Conservation (phyloP, 2,329 filamentous ascomycete species). For the Leptographium lundbergii region DNA sequence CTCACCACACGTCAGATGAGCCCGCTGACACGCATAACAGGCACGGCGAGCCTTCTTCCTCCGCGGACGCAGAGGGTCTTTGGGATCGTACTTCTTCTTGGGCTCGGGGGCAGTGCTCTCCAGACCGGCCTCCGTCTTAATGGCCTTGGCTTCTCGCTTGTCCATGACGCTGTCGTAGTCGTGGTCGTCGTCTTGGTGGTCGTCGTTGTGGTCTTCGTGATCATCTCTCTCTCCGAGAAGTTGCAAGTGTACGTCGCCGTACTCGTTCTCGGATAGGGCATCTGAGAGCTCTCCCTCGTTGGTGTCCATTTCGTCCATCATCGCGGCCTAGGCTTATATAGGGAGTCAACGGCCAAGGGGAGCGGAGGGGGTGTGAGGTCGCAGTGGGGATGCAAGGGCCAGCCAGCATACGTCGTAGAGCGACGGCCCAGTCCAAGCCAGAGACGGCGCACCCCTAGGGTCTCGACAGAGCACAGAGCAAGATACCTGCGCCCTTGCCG, state of each 20-base stretch:
- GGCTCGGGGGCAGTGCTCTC: slow-evolving; percentile 24
- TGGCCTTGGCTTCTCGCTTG: slow-evolving; percentile 33
- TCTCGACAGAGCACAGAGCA: not conserved
- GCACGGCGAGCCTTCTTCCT: slow-evolving; percentile 93
- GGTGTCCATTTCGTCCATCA: slow-evolving; percentile 42
- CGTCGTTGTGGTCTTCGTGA: slow-evolving; percentile 40
- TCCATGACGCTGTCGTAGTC: slow-evolving; percentile 35
- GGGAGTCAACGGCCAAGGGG: slow-evolving; percentile 1
- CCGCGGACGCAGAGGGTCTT: slow-evolving; percentile 79
- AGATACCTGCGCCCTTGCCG: no score
- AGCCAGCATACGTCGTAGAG: not conserved
- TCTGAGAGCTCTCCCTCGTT: slow-evolving; percentile 44
- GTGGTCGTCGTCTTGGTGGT: slow-evolving; percentile 42
- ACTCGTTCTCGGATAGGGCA: slow-evolving; percentile 46
- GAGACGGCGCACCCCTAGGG: not conserved
- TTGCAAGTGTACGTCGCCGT: slow-evolving; percentile 34
- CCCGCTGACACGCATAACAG: slow-evolving; percentile 92
- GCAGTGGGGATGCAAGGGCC: not conserved
- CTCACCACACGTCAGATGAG: slow-evolving; percentile 97
- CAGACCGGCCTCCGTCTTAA: slow-evolving; percentile 6
- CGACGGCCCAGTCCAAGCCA: not conserved
- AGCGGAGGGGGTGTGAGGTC: not conserved
- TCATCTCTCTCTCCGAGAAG: slow-evolving; percentile 19
- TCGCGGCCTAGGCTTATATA: slow-evolving; percentile 42
- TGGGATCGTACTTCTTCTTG: slow-evolving; percentile 65